These are phyloP conservation scores for Hypericum androsaemum DNA, from an alignment of 345 rosid species.

Conservation along the genomic window DNA sequence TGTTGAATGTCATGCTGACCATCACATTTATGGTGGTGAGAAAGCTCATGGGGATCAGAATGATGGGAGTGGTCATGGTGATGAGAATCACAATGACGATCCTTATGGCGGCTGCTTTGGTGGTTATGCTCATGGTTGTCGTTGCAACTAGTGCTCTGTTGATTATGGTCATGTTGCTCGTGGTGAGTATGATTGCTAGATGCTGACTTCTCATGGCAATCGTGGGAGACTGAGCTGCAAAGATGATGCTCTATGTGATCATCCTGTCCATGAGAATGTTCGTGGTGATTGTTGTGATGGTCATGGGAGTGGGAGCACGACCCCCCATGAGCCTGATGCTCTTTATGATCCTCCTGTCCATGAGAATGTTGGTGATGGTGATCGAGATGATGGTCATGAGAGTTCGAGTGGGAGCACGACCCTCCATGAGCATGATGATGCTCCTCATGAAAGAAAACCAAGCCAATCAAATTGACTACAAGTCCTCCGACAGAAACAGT, in stretches of 20 bases:
- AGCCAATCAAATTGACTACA: constrained; percentile 71
- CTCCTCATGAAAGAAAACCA: constrained; percentile 93
- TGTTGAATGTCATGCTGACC: constrained; percentile 11
- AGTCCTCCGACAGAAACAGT: constrained; percentile 88
- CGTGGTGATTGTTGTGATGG: constrained; percentile 15
- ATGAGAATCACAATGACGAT: constrained; percentile 18
- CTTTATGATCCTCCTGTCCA: constrained; percentile 27
- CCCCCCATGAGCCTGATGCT: constrained; percentile 91
- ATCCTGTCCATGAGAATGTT: constrained; percentile 28
- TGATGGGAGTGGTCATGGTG: constrained; percentile 18
- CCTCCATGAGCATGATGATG: constrained; percentile 99
- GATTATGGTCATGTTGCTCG: constrained; percentile 11
- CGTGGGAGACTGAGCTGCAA: constrained; percentile 26
- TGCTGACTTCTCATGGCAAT: constrained; percentile 23
- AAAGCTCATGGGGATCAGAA: background rate
- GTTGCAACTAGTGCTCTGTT: constrained; percentile 8
- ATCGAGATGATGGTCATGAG: constrained; percentile 26
- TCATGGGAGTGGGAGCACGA: constrained; percentile 42
- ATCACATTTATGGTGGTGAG: constrained; percentile 2
- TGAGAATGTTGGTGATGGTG: constrained; percentile 21
- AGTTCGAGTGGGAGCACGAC: constrained; percentile 58
- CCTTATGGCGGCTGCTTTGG: constrained; percentile 7
- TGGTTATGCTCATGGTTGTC: constrained; percentile 6
- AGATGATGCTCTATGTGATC: constrained; percentile 30
- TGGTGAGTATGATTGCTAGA: constrained; percentile 21